These are phyloP conservation scores for Coniochaeta sp. DNA, from an alignment of 2,329 filamentous ascomycete species.

Conservation along the genomic window DNA sequence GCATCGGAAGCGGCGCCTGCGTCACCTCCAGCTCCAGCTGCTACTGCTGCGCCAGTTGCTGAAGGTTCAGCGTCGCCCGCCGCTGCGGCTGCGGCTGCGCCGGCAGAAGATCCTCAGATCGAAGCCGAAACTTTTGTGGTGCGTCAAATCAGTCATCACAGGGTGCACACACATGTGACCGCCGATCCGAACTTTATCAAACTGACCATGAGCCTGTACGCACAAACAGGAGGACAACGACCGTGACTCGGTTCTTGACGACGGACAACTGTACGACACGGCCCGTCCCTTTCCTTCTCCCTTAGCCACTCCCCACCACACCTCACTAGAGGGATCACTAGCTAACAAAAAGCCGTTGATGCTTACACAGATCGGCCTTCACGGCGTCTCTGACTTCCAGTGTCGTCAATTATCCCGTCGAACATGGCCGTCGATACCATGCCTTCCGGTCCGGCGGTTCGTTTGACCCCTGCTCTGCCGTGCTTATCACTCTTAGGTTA, in stretches of 20 bases:
- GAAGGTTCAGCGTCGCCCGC: too few relatives aligned
- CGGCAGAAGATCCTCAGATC: background rate
- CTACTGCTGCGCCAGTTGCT: background rate
- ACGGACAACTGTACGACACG: constrained; percentile 8
- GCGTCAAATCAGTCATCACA: background rate
- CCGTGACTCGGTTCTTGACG: constrained; percentile 5
- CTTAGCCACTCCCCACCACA: background rate
- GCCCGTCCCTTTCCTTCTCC: background rate
- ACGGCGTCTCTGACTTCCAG: constrained; percentile 20
- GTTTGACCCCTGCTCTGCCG: background rate
- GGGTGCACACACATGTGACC: too few relatives aligned
- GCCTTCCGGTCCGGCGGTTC: constrained; percentile 24
- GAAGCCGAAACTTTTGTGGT: background rate
- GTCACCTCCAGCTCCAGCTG: too few relatives aligned
- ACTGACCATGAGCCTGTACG: background rate
- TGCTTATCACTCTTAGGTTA: background rate
- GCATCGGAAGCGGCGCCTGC: too few relatives aligned
- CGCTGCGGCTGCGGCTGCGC: too few relatives aligned
- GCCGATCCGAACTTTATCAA: background rate
- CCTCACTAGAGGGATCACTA: background rate
- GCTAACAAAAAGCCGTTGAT: background rate
- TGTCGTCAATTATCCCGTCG: constrained; percentile 18
- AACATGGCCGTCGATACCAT: constrained; percentile 25
- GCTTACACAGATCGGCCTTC: constrained; percentile 10
- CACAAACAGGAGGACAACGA: constrained; percentile 2